Evolutionary conservation across 2,329 filamentous ascomycete genomes (phyloP).

Genomic region (Rhexocercosporidium sp.): DNA sequence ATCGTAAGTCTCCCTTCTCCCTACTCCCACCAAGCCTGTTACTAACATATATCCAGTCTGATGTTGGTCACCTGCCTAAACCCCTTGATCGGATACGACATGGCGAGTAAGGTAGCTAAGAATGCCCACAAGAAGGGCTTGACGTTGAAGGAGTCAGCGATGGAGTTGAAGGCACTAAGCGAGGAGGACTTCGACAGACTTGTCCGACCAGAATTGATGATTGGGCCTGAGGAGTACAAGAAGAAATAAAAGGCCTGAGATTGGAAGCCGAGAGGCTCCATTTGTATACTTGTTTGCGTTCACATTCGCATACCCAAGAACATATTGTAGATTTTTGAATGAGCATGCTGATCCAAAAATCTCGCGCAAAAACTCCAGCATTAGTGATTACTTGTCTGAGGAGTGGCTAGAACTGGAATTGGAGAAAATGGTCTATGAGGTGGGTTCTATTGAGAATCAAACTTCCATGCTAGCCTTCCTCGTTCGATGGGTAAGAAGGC

Average conservation of each 20-base stretch:
- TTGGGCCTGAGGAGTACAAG: slow-evolving; percentile 77
- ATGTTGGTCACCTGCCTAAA: slow-evolving; percentile 99
- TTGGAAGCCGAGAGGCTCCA: background rate
- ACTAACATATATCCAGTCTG: slow-evolving; percentile 60
- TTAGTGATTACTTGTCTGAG: no score
- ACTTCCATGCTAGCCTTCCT: no score
- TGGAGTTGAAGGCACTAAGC: slow-evolving; percentile 89
- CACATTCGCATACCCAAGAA: slow-evolving; percentile 5
- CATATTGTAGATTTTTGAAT: background rate
- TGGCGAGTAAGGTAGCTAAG: slow-evolving; percentile 97
- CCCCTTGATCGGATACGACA: slow-evolving; percentile 96
- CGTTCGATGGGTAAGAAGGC: no score
- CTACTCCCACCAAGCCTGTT: background rate
- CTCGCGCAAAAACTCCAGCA: no score
- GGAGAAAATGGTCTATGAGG: no score
- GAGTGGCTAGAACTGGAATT: no score
- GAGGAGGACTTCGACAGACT: slow-evolving; percentile 88
- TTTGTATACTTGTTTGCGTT: background rate
- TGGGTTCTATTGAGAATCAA: no score
- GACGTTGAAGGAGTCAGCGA: slow-evolving; percentile 89
- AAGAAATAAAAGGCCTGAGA: slow-evolving; percentile 26
- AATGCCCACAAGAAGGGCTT: slow-evolving; percentile 98
- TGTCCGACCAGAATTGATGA: slow-evolving; percentile 94
- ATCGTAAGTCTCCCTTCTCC: slow-evolving; percentile 64
- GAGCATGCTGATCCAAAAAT: background rate